phyloP scores from a whole-genome alignment of 768 basidiomycete genomes.

The Leccinum pellstonianum region DNA sequence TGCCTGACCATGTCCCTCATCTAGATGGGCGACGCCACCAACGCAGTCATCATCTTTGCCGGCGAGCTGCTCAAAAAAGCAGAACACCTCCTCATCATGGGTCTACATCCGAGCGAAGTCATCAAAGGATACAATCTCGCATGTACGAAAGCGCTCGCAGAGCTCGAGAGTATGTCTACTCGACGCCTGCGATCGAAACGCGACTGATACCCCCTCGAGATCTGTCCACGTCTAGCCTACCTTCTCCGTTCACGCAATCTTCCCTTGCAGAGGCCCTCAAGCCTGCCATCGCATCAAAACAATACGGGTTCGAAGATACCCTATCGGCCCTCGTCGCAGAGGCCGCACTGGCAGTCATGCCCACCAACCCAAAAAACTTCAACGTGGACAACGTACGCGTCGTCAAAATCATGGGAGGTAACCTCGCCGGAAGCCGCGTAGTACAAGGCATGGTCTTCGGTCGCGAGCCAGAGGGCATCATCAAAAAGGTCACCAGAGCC shows the following conservation, averaged over 20 bases:
- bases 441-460: constrained; percentile 99
- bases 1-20: background rate
- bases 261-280: constrained; percentile 75
- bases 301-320: constrained; percentile 89
- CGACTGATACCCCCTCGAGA: constrained; percentile 40
- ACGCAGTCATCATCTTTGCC: constrained; percentile 90
- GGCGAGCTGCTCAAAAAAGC: constrained; percentile 94
- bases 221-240: constrained; percentile 67
- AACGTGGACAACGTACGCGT: constrained; percentile 98
- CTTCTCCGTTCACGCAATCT: constrained; percentile 66
- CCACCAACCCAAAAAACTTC: constrained; percentile 83
- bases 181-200: constrained; percentile 6
- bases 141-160: constrained; percentile 74
- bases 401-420: constrained; percentile 98
- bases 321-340: constrained; percentile 86
- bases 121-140: constrained; percentile 96
- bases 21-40: constrained; percentile 97
- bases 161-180: constrained; percentile 78
- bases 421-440: constrained; percentile 78
- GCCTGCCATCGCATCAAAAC: constrained; percentile 94
- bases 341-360: constrained; percentile 91
- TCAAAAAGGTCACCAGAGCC: constrained; percentile 80
- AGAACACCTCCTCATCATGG: constrained; percentile 91
- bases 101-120: constrained; percentile 94
- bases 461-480: constrained; percentile 85